These are phyloP conservation scores for Aspergillus uvarum DNA, from an alignment of 2,329 filamentous ascomycete species.

Conservation along the genomic window DNA sequence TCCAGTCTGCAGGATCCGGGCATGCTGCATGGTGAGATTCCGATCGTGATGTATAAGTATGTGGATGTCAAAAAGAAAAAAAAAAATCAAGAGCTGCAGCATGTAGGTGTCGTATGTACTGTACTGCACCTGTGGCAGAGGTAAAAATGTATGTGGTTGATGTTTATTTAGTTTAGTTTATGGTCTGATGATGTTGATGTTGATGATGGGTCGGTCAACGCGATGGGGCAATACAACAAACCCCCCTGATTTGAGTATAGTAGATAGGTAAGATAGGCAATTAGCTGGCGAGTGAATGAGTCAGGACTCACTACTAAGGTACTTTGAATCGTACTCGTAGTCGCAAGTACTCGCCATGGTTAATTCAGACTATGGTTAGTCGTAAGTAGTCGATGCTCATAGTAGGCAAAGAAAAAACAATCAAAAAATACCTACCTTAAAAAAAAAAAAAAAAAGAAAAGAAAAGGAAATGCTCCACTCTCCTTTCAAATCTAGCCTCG, in stretches of 20 bases:
- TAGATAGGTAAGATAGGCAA: not conserved
- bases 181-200: conserved; percentile 1
- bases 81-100: not conserved
- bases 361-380: no score
- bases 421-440: not conserved
- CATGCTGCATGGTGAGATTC: not conserved
- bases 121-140: not conserved
- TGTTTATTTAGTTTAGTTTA: not conserved
- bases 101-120: not conserved
- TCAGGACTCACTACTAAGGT: not conserved
- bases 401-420: not conserved
- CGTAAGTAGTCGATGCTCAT: not conserved
- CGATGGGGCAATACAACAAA: not conserved
- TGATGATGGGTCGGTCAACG: conserved; percentile 1
- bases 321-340: no score
- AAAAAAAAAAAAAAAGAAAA: not conserved
- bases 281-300: not conserved
- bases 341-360: no score
- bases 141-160: not conserved
- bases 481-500: conserved; percentile 15
- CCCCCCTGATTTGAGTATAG: not conserved
- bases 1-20: conserved; percentile 1
- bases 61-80: not conserved
- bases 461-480: not conserved
- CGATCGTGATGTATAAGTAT: not conserved